A percentile compares a stretch with the other conserved stretches of the same genome.
These are phyloP conservation scores for Trypanosoma boissoni DNA, from an alignment of 208 protist genomes.

Conservation along the genomic window DNA sequence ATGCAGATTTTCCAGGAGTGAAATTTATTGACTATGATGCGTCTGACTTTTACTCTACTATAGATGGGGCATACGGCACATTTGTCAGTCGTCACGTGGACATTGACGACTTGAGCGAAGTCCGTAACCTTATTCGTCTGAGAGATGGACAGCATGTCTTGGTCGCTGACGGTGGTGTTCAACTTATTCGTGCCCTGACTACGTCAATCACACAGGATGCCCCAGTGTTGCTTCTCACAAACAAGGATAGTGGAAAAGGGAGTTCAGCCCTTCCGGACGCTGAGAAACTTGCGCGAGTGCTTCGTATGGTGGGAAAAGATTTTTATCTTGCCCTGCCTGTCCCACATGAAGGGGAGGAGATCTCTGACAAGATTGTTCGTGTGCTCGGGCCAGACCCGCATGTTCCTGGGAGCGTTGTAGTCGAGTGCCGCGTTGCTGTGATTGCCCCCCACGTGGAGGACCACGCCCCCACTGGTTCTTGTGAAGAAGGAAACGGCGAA, in stretches of 20 bases:
- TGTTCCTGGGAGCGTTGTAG: conserved; percentile 43
- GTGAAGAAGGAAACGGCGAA: neutral
- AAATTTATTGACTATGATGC: conserved; percentile 72
- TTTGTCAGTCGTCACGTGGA: conserved; percentile 87
- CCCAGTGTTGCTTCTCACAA: conserved; percentile 15
- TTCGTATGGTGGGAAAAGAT: conserved; percentile 43
- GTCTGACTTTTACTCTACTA: conserved; percentile 40
- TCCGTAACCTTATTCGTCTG: conserved; percentile 81
- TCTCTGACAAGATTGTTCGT: conserved; percentile 70
- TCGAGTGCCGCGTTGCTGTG: conserved; percentile 34
- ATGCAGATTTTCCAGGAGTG: conserved; percentile 78
- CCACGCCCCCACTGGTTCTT: neutral
- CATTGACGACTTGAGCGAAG: conserved; percentile 77
- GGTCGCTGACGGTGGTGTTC: conserved; percentile 79
- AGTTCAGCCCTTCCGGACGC: neutral
- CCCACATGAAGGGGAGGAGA: conserved; percentile 31
- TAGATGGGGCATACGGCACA: conserved; percentile 78
- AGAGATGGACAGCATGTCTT: conserved; percentile 76
- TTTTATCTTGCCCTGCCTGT: conserved; percentile 69
- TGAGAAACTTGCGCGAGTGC: conserved; percentile 40
- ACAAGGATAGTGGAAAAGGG: neutral
- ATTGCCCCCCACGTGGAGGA: neutral
- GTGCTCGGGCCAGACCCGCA: conserved; percentile 55
- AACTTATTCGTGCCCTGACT: conserved; percentile 69
- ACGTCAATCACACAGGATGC: conserved; percentile 35